phyloP scores from a whole-genome alignment of 495 filamentous ascomycete species.

The Sporormia fimetaria region DNA sequence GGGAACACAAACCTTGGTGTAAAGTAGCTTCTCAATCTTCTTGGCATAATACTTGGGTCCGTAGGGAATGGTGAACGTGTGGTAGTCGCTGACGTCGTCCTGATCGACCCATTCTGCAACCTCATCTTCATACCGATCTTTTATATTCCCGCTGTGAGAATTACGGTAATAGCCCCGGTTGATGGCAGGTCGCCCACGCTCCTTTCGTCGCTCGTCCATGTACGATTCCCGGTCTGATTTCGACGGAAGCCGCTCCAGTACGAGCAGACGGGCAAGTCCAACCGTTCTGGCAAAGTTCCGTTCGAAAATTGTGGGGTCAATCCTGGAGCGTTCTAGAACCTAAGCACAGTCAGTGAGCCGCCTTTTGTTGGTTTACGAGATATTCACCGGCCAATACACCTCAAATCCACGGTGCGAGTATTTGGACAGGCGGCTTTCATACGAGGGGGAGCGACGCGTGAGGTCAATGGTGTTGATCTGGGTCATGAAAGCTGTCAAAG shows the following conservation, averaged over 20 bases:
- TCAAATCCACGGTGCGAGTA: conserved; percentile 77
- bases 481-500: conserved; percentile 62
- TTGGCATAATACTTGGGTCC: conserved; percentile 55
- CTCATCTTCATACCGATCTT: conserved; percentile 60
- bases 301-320: conserved; percentile 80
- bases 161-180: conserved; percentile 23
- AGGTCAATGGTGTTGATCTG: conserved; percentile 73
- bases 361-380: no score
- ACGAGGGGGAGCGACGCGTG: conserved; percentile 65
- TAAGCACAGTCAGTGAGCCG: no score
- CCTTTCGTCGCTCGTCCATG: conserved; percentile 48
- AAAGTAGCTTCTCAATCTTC: conserved; percentile 66
- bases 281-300: conserved; percentile 59
- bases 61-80: conserved; percentile 52
- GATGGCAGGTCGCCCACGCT: conserved; percentile 52
- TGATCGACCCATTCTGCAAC: conserved; percentile 68
- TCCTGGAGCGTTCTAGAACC: conserved; percentile 54
- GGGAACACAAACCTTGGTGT: no score
- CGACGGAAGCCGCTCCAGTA: conserved; percentile 66
- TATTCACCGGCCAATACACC: conserved; percentile 63
- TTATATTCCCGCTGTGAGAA: conserved; percentile 48
- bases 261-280: conserved; percentile 65
- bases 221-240: conserved; percentile 54
- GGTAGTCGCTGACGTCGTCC: conserved; percentile 63
- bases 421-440: conserved; percentile 79